Base-by-base conservation (phyloP, 2,329 filamentous ascomycete genomes). In the Paecilomyces formosus region DNA sequence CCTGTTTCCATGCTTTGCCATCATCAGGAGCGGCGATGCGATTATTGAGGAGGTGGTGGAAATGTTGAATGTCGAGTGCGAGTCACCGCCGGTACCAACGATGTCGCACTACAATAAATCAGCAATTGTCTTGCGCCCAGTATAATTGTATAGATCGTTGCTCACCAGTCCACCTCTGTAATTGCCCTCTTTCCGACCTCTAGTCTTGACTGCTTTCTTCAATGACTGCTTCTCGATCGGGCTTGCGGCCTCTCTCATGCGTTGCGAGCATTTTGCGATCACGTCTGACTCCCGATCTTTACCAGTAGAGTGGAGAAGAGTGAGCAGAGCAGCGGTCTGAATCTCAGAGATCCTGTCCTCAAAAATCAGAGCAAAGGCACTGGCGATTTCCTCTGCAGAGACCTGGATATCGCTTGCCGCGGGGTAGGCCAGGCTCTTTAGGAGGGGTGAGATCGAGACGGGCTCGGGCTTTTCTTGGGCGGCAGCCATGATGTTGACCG, bases 51-150 rank as follows among this genome's bases (percentile, higher is more conserved):
- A 86, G 6, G 94, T 96, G 3, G 94, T 99, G 66, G 89, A 94
- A 72, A 99, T 93, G 75, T 99, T 99, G 85, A 96, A 99, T 33
- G 94, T 99, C 74, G 96, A 91, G 81, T 97, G 92, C 21, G 89
- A 88, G 78, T 99, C 94, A 70, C 94, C 94, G 64, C 94, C 94
- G 7, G 94, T 99, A 65, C 94, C 94, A 59, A 99, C 94, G 72
- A 99, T 97, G 74, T 99, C 94, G 72, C 92, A 87, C 83, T 86
- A 63, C 30, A 6, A 30, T 11, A 57, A n/a, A 61, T 64, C 59
- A 63, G 55, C 30, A 18, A 15, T 18, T 31, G 12, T n/a, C 7
- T 15, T 28, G 4, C 28, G 9, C 28, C 28, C n/a, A 9, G 26
- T 3, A 8, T 21, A 31, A 39, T 18, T 24, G 15, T 26, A n/a